Evolutionary conservation across 2,329 filamentous ascomycete species (phyloP), one percentile per base, ranked within the genome.

Genomic region (Alternaria viburni): DNA sequence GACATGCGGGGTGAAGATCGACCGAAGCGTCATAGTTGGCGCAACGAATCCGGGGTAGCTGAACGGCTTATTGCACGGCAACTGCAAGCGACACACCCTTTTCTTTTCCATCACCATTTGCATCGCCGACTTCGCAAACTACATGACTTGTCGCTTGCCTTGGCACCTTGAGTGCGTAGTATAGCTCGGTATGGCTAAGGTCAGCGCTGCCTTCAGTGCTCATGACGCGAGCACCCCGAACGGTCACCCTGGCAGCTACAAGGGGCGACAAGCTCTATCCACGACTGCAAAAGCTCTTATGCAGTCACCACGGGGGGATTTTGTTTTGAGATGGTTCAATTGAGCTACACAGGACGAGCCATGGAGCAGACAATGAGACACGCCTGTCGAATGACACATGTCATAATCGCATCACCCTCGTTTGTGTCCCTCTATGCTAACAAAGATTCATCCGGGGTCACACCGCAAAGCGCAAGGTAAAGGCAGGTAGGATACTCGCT

Each of bases 1-100:
- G 26, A 41, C 36, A 45, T 62, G 59, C 54, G 54, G 59, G 59
- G 59, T 62, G 59, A 28, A 46, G 59, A 54, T 62, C 26, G n/a
- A 58, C 54, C 54, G 59, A 62, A 52, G 28, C 17, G 30, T 49
- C 52, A 57, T 25, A 36, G 47, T 21, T 55, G 19, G 28, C 44
- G 46, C 3, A n/a, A 55, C 43, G 19, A 46, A 28, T 58, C 54
- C 41, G 47, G 47, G 54, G 47, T 50, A n/a, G n/a, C 30, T 32
- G 51, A n/a, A 49, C 44, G 51, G 30, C n/a, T 36, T 19, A 13
- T 12, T 6, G 15, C 19, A 15, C 28, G 23, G 46, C n/a, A 58
- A 26, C 45, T 49, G 45, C 45, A 28, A 49, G 15, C 13, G 23
- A 23, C 11, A 32, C 3, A 23, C 17, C 8, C 17, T 51, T 21